Evolutionary conservation across 2,329 filamentous ascomycete species (phyloP).

Genomic region (Shiraia sp.): DNA sequence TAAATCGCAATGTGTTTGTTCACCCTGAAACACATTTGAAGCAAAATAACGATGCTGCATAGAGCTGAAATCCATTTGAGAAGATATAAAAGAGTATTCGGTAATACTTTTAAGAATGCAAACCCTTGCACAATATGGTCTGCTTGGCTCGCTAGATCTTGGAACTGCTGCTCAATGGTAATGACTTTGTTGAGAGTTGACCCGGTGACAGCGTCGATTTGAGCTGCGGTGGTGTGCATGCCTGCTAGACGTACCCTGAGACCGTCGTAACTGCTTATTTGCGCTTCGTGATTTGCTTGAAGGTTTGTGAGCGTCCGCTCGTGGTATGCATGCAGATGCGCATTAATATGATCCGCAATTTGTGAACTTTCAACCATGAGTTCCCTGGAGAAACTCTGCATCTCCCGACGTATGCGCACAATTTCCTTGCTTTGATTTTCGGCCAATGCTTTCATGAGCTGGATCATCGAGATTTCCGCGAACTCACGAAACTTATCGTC

Average conservation of each 20-base stretch:
- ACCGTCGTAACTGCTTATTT: constrained; percentile 18
- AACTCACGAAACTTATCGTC: constrained; percentile 26
- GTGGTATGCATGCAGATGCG: constrained; percentile 20
- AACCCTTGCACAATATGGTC: constrained; percentile 26
- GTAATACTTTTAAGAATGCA: constrained; percentile 24
- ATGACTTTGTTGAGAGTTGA: constrained; percentile 18
- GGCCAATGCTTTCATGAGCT: constrained; percentile 20
- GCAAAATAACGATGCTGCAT: constrained; percentile 11
- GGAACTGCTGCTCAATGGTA: constrained; percentile 20
- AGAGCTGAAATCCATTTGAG: constrained; percentile 9
- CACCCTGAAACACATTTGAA: constrained; percentile 17
- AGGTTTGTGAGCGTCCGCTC: constrained; percentile 15
- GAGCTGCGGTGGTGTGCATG: constrained; percentile 13
- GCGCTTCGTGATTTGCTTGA: constrained; percentile 20
- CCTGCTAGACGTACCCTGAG: constrained; percentile 16
- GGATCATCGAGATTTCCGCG: constrained; percentile 20
- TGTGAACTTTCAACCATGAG: constrained; percentile 22
- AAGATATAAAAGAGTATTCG: constrained; percentile 11
- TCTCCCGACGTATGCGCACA: constrained; percentile 12
- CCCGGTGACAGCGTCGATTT: constrained; percentile 14
- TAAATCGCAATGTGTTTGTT: constrained; percentile 20
- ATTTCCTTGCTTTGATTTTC: constrained; percentile 21
- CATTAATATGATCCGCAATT: constrained; percentile 14
- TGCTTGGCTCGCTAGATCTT: constrained; percentile 21
- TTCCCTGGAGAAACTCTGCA: constrained; percentile 25